A percentile compares a stretch with the other conserved stretches of the same genome.
phyloP scores from a whole-genome alignment of 331 rosid genomes.

The Phaseolus coccineus region DNA sequence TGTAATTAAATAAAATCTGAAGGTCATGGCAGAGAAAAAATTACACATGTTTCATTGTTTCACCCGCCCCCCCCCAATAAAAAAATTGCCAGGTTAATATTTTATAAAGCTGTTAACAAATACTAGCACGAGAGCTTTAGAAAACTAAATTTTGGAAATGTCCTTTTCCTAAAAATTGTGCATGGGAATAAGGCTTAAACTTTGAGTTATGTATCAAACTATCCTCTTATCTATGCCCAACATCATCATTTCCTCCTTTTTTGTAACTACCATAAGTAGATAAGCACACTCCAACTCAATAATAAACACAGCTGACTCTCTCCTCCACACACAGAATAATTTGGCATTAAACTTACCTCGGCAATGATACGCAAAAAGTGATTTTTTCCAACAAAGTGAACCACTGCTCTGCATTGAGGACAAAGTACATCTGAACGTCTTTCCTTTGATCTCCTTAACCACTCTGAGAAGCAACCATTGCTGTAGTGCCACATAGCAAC shows the following conservation, averaged over 20 bases:
- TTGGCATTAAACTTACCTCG: conserved; percentile 54
- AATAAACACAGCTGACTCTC: conserved; percentile 14
- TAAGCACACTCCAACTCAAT: not conserved
- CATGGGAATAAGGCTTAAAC: conserved; percentile 14
- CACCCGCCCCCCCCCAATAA: not conserved
- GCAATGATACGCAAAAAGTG: conserved; percentile 77
- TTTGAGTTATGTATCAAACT: conserved; percentile 7
- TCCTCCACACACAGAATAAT: conserved; percentile 35
- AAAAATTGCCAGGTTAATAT: not conserved
- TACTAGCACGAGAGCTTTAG: conserved; percentile 9
- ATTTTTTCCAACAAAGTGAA: conserved; percentile 88
- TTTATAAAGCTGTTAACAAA: conserved; percentile 26
- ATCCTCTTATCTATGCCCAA: conserved; percentile 14
- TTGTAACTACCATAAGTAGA: not conserved
- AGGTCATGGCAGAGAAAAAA: not conserved
- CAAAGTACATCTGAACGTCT: conserved; percentile 79
- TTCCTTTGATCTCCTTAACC: conserved; percentile 82
- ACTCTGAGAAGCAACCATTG: conserved; percentile 97
- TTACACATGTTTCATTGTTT: not conserved
- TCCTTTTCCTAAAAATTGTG: conserved; percentile 13
- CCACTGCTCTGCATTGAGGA: conserved; percentile 94
- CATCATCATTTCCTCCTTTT: conserved; percentile 5
- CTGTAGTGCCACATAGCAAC: conserved; percentile 56
- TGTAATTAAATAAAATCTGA: not conserved
- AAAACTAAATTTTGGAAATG: not conserved